A percentile compares a stretch with the other conserved stretches of the same genome.
phyloP scores from a whole-genome alignment of 2,329 filamentous ascomycete species.

The Fusarium lateritium region DNA sequence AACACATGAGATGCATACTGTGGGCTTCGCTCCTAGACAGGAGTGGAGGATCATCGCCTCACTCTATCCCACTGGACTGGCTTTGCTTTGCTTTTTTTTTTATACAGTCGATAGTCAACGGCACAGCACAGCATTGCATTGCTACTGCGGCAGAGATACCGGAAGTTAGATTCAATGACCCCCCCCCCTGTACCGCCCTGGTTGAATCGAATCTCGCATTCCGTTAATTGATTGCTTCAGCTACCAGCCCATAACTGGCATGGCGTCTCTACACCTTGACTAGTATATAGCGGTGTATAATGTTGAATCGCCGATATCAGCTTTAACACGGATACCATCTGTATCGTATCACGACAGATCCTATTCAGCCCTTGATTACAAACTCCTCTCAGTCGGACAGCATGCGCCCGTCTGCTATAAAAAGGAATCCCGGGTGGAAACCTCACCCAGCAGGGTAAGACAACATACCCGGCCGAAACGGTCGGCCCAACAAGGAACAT shows the following conservation, averaged over 20 bases:
- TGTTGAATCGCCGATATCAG: neutral
- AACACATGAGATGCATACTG: slow-evolving; percentile 24
- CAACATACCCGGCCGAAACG: slow-evolving; percentile 12
- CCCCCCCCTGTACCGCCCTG: slow-evolving; percentile 2
- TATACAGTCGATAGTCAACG: too few species aligned
- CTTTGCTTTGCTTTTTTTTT: neutral
- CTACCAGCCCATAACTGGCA: slow-evolving; percentile 10
- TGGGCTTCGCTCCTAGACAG: neutral
- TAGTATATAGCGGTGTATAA: slow-evolving; percentile 18
- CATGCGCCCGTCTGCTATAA: slow-evolving; percentile 24
- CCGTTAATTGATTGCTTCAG: slow-evolving; percentile 17
- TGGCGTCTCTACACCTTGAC: slow-evolving; percentile 9
- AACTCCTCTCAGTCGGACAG: slow-evolving; percentile 18
- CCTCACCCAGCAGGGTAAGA: neutral
- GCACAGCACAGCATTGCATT: neutral
- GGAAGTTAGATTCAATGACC: slow-evolving; percentile 12
- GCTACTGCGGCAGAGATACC: slow-evolving; percentile 14
- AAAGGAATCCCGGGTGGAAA: slow-evolving; percentile 12
- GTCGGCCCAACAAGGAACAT: slow-evolving; percentile 5
- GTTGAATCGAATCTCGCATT: slow-evolving; percentile 8
- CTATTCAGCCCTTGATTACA: neutral
- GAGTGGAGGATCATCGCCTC: slow-evolving; percentile 35
- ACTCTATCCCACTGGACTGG: slow-evolving; percentile 29
- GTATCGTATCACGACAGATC: slow-evolving; percentile 11
- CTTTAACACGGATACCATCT: neutral